These are phyloP conservation scores for Yarrowia hollandica DNA, from an alignment of 805 yeast genomes.

Conservation along the genomic window DNA sequence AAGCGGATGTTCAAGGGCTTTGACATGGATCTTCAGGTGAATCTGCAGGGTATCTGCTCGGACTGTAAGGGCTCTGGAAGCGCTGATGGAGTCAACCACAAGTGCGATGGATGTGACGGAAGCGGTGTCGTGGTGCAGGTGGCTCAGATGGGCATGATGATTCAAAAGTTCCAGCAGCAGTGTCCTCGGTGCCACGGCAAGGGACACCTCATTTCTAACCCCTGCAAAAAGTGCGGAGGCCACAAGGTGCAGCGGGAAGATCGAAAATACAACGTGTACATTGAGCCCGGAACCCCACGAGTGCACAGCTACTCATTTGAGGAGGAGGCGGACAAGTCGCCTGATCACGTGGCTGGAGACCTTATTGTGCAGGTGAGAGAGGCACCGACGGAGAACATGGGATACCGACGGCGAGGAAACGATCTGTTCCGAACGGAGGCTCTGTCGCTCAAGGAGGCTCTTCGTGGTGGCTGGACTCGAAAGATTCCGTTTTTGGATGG, in stretches of 20 bases:
- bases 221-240: constrained; percentile 74
- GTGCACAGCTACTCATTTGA: constrained; percentile 56
- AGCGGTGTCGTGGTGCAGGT: constrained; percentile 64
- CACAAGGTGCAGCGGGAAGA: constrained; percentile 56
- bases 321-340: constrained; percentile 83
- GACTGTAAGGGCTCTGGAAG: constrained; percentile 85
- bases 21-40: constrained; percentile 57
- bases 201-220: constrained; percentile 64
- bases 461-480: constrained; percentile 79
- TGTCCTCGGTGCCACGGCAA: constrained; percentile 82
- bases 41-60: constrained; percentile 73
- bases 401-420: constrained; percentile 77
- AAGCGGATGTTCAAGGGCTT: constrained; percentile 72
- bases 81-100: constrained; percentile 67
- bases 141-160: constrained; percentile 82
- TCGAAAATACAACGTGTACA: constrained; percentile 59
- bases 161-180: constrained; percentile 75
- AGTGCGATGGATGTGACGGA: constrained; percentile 73
- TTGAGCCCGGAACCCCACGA: constrained; percentile 71
- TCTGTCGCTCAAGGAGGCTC: constrained; percentile 68
- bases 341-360: constrained; percentile 83
- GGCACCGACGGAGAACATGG: constrained; percentile 58
- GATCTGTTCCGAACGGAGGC: constrained; percentile 80
- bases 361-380: constrained; percentile 64
- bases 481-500: constrained; percentile 65